Percentiles rank a stretch among this genome's conserved stretches.
phyloP scores from a whole-genome alignment of 192 early-diverging fungal species.

The Linnemannia exigua region DNA sequence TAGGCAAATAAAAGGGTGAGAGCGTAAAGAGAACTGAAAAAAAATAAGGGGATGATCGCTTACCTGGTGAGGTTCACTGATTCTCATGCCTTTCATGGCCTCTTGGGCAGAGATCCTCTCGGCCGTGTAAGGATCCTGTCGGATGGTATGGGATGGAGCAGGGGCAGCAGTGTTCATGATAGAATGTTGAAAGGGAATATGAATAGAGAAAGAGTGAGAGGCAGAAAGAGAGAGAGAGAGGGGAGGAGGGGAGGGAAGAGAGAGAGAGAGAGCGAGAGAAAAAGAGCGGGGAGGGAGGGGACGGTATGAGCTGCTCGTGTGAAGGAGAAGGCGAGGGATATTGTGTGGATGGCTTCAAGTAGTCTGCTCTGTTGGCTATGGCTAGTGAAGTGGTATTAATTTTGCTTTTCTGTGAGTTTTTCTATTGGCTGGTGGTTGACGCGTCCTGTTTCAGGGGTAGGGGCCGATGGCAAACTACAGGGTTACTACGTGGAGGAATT shows the following conservation, averaged over 20 bases:
- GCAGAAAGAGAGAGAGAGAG: not conserved
- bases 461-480: not conserved
- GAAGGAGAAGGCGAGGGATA: not conserved
- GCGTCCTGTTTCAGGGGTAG: constrained; percentile 5
- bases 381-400: not conserved
- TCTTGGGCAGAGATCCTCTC: constrained; percentile 51
- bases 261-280: not conserved
- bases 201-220: too few species aligned
- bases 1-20: not conserved
- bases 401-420: not conserved
- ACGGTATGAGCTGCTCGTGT: not conserved
- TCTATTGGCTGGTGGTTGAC: constrained; percentile 9
- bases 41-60: not conserved
- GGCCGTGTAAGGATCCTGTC: constrained; percentile 23
- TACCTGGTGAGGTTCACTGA: constrained; percentile 47
- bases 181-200: too few species aligned
- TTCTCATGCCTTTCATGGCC: constrained; percentile 53
- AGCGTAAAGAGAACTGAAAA: not conserved
- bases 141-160: constrained; percentile 4
- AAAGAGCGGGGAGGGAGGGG: not conserved
- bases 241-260: not conserved
- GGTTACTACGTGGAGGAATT: not conserved
- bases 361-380: not conserved
- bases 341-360: not conserved
- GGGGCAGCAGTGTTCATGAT: constrained; percentile 49